A percentile compares a stretch with the other conserved stretches of the same genome.
phyloP scores from a whole-genome alignment of 441 rosid species.

The Populus tomentosa region DNA sequence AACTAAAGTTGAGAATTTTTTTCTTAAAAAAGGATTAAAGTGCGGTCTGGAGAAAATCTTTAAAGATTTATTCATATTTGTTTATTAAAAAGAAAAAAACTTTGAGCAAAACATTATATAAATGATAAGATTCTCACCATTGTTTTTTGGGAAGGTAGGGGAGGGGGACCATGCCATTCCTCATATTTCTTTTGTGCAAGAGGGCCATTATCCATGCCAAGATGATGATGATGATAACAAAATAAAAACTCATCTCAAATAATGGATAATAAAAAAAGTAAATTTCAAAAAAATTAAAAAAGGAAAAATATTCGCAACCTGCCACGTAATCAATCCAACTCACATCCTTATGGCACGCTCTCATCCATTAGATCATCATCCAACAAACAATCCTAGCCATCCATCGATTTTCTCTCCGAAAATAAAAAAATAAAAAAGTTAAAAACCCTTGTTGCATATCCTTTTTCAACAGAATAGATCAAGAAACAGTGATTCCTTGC shows the following conservation, averaged over 20 bases:
- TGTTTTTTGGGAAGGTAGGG: neutral
- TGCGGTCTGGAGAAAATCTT: neutral
- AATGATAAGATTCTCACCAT: neutral
- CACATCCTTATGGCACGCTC: neutral
- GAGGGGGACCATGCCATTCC: neutral
- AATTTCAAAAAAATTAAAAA: conserved; percentile 5
- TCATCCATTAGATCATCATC: conserved; percentile 20
- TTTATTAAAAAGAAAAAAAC: neutral
- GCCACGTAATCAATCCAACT: conserved; percentile 26
- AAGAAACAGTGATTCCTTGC: conserved; percentile 1
- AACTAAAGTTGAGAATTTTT: neutral
- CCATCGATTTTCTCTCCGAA: neutral
- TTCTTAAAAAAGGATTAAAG: neutral
- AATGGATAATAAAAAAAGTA: conserved; percentile 18
- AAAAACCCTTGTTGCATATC: neutral
- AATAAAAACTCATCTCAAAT: neutral
- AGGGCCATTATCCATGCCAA: neutral
- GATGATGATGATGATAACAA: neutral
- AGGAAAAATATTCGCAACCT: neutral
- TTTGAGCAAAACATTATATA: neutral
- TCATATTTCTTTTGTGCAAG: neutral
- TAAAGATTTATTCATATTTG: neutral
- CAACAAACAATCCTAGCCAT: conserved; percentile 10
- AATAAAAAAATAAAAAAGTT: neutral
- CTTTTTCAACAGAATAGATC: conserved; percentile 1